Base-by-base conservation (phyloP, 768 basidiomycete species). In the Mycena indigotica region DNA sequence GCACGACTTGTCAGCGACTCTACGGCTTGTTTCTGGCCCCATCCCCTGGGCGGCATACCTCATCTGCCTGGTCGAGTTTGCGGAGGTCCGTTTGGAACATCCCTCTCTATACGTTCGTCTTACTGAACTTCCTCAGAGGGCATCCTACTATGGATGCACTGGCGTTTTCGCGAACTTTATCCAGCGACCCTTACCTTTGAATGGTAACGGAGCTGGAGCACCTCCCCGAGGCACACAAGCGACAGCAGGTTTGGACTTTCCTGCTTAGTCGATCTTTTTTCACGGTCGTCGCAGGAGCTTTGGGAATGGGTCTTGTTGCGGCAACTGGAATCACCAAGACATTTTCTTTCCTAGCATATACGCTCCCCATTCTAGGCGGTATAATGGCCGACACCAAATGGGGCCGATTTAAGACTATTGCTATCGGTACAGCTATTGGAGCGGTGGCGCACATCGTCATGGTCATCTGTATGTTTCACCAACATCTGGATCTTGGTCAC, bases 351-450 rank as follows among this genome's bases (percentile, higher is more conserved):
- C 57, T 73, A 54, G 69, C 67, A 4, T 66, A 69, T 35, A 62
- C 66, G 48, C 57, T 66, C 1, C 70, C 73, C 24, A 69, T 77
- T 46, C 51, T 67, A 17, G 75, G 73, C n/a, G 76, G 73, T 5
- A 73, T 69, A 24, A 57, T 77, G 48, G 74, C 77, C 38, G 76
- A 77, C 63, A 69, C 74, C 3, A 70, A 72, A 65, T 72, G 70
- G 67, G 77, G 77, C 24, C 72, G 75, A 2, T 79, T 66, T 66
- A 75, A 73, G 63, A 77, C 77, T 1, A 74, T 79, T 41, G 69
- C 67, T 56, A 63, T 68, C n/a, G 68, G 68, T 16, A 66, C 68
- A 10, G 66, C 58, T 16, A 53, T 69, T 30, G 68, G 68, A 26
- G 62, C 62, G 24, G 57, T 67, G n/a, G 66, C 62, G 12, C 68